Percentiles rank a stretch among this genome's conserved stretches.
Conservation (phyloP, 352 stramenopile genomes). For the Phytopythium mirpurense region DNA sequence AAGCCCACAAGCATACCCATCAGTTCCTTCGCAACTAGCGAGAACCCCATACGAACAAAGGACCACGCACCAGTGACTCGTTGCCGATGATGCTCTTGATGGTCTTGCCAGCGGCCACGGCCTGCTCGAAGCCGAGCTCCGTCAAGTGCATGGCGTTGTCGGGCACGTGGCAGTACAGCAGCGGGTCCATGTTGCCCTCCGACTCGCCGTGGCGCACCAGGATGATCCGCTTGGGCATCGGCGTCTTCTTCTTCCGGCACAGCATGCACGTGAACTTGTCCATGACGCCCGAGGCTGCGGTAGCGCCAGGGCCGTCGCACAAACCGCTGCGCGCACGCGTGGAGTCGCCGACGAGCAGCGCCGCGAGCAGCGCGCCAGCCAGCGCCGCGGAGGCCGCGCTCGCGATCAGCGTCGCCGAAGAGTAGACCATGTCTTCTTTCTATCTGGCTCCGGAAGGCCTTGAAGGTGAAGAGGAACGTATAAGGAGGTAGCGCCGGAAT, state of each 20-base stretch:
- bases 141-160: conserved; percentile 87
- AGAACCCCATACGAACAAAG: not conserved
- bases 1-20: too few species aligned
- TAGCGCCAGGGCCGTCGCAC: conserved; percentile 6
- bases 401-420: conserved; percentile 34
- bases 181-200: conserved; percentile 82
- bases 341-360: conserved; percentile 15
- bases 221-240: conserved; percentile 72
- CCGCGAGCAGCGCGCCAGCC: conserved; percentile 36
- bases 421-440: conserved; percentile 32
- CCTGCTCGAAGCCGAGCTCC: conserved; percentile 70
- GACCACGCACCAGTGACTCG: conserved; percentile 49
- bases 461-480: not conserved
- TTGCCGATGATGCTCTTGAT: conserved; percentile 81
- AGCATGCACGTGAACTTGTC: conserved; percentile 32
- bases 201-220: conserved; percentile 82
- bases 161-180: conserved; percentile 64
- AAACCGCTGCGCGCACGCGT: conserved; percentile 2
- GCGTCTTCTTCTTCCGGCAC: conserved; percentile 32
- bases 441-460: not conserved
- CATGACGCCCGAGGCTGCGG: conserved; percentile 16
- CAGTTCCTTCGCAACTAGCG: not conserved
- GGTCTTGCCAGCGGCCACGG: conserved; percentile 49
- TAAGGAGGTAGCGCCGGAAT: not conserved
- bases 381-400: conserved; percentile 39